These are phyloP conservation scores for Mycena amicta DNA, from an alignment of 768 basidiomycete species.

Conservation along the genomic window DNA sequence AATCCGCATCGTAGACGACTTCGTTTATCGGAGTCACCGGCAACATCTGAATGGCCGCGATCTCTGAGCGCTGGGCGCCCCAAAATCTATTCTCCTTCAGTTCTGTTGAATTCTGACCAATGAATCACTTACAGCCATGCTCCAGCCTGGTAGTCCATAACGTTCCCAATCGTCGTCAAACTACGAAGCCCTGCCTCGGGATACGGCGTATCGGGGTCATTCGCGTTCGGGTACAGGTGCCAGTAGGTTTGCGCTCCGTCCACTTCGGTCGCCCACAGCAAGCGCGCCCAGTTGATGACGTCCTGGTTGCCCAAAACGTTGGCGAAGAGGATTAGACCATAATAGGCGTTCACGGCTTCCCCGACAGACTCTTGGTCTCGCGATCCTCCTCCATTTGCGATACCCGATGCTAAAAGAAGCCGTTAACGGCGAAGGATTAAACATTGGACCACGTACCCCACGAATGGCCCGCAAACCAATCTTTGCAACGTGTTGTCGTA, in stretches of 20 bases:
- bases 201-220: conserved; percentile 37
- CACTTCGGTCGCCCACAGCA: conserved; percentile 37
- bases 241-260: conserved; percentile 38
- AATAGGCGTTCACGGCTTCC: conserved; percentile 39
- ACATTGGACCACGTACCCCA: conserved; percentile 30
- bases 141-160: conserved; percentile 37
- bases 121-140: conserved; percentile 35
- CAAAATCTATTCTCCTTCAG: conserved; percentile 29
- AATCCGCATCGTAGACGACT: conserved; percentile 34
- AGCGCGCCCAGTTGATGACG: conserved; percentile 34
- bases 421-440: not conserved
- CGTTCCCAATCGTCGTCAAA: conserved; percentile 39
- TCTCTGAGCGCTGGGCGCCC: conserved; percentile 35
- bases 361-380: conserved; percentile 38
- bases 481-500: conserved; percentile 33
- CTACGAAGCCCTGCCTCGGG: conserved; percentile 32
- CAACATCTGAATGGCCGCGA: conserved; percentile 39
- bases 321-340: conserved; percentile 37
- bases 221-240: conserved; percentile 37
- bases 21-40: conserved; percentile 40
- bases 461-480: conserved; percentile 42
- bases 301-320: conserved; percentile 33
- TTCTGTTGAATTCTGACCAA: not conserved
- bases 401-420: conserved; percentile 31
- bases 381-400: conserved; percentile 35